These are phyloP conservation scores for Nicotiana noctiflora DNA, from an alignment of 257 asterid genomes.

Conservation along the genomic window DNA sequence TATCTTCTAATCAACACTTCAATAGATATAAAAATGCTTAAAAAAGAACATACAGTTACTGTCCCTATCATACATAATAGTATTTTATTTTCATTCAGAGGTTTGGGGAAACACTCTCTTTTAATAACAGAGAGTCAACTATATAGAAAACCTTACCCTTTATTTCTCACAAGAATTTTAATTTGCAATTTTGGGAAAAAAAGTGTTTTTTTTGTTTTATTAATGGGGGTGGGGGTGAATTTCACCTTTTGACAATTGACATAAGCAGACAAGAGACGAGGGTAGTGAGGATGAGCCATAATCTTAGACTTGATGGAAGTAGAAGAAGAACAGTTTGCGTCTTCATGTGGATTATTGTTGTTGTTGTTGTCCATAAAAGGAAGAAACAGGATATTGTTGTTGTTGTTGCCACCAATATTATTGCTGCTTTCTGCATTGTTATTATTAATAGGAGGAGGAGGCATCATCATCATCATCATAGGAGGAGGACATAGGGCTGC, in stretches of 20 bases:
- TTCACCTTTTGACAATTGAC: conserved; percentile 80
- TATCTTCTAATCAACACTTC: neutral
- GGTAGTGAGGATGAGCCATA: conserved; percentile 89
- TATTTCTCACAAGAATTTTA: no score
- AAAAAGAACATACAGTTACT: neutral
- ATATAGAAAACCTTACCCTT: no score
- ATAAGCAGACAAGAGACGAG: conserved; percentile 74
- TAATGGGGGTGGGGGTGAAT: neutral
- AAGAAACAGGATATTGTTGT: conserved; percentile 1
- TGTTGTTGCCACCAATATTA: conserved; percentile 8
- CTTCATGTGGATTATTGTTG: neutral
- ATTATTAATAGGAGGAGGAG: conserved; percentile 21
- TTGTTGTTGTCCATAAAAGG: conserved; percentile 10
- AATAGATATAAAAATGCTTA: neutral
- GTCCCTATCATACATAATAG: conserved; percentile 17
- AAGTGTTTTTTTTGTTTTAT: neutral
- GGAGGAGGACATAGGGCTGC: conserved; percentile 42
- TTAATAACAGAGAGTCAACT: conserved; percentile 9
- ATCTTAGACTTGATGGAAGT: conserved; percentile 61
- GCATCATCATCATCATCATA: conserved; percentile 45
- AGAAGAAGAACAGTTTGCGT: neutral
- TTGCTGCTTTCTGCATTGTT: conserved; percentile 17
- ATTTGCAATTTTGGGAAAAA: neutral
- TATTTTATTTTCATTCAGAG: conserved; percentile 12
- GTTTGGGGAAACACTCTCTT: neutral